Evolutionary conservation across 2,329 filamentous ascomycete species (phyloP).

Genomic region (Calonectria fujianensis): DNA sequence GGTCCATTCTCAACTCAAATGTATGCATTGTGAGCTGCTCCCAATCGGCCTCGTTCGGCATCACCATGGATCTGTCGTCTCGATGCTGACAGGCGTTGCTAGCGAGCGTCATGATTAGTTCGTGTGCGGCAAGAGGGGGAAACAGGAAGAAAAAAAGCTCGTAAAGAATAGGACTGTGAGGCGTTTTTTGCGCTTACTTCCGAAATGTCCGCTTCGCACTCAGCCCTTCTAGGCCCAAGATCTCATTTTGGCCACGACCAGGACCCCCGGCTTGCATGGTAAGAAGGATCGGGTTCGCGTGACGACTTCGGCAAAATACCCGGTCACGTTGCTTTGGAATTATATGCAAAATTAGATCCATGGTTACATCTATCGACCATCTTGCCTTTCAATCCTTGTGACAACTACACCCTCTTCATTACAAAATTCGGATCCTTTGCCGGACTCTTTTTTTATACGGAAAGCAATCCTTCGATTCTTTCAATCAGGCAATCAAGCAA

Average conservation of each 20-base stretch:
- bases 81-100: slow-evolving; percentile 11
- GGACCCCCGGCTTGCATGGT: background rate
- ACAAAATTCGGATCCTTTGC: background rate
- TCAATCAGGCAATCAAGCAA: background rate
- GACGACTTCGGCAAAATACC: background rate
- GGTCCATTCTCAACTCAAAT: background rate
- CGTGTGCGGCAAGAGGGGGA: background rate
- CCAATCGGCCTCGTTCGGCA: slow-evolving; percentile 2
- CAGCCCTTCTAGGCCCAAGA: background rate
- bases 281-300: background rate
- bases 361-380: background rate
- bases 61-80: background rate
- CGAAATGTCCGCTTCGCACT: background rate
- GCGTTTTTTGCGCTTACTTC: background rate
- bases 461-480: background rate
- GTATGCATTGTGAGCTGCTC: background rate
- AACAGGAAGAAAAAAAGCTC: background rate
- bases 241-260: background rate
- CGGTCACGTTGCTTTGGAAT: background rate
- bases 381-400: background rate
- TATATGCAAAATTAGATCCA: background rate
- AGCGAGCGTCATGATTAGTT: background rate
- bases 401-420: background rate
- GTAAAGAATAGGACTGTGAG: background rate
- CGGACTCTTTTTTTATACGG: background rate